Evolutionary conservation across 768 basidiomycete species (phyloP).

Genomic region (Tricholoma saponaceum): DNA sequence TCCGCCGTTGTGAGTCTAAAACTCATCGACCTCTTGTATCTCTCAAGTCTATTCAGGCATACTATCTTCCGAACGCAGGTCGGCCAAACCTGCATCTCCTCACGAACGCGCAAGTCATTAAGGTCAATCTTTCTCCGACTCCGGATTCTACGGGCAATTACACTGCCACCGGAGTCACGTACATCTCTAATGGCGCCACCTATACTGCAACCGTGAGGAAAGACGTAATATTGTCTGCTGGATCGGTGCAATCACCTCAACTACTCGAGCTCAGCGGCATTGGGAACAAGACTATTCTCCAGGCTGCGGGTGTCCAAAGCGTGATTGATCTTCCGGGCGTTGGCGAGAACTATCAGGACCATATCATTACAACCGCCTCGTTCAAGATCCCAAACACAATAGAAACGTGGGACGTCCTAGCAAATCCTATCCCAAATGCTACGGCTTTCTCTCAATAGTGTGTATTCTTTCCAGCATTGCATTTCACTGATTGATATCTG

Average conservation of each 20-base stretch:
- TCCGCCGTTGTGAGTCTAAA: background rate
- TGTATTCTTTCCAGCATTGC: background rate
- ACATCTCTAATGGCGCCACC: background rate
- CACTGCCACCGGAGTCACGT: background rate
- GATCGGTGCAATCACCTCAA: background rate
- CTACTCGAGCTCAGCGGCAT: conserved; percentile 4
- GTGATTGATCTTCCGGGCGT: conserved; percentile 8
- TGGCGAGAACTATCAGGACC: conserved; percentile 3
- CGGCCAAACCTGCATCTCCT: conserved; percentile 22
- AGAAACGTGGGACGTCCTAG: conserved; percentile 1
- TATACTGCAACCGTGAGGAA: background rate
- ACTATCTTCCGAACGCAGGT: conserved; percentile 19
- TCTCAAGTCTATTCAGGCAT: conserved; percentile 1
- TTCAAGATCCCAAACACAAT: conserved; percentile 3
- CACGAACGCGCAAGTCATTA: conserved; percentile 14
- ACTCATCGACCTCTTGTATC: background rate
- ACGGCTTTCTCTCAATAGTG: conserved; percentile 1
- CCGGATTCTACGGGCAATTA: background rate
- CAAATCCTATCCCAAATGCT: background rate
- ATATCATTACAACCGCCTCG: background rate
- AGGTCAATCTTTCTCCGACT: background rate
- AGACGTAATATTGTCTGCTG: background rate
- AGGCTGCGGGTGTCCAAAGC: conserved; percentile 2
- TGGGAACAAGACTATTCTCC: background rate
- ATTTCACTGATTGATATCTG: background rate